Base-by-base conservation (phyloP, 2,329 filamentous ascomycete genomes). In the Tolypocladium amazonense region DNA sequence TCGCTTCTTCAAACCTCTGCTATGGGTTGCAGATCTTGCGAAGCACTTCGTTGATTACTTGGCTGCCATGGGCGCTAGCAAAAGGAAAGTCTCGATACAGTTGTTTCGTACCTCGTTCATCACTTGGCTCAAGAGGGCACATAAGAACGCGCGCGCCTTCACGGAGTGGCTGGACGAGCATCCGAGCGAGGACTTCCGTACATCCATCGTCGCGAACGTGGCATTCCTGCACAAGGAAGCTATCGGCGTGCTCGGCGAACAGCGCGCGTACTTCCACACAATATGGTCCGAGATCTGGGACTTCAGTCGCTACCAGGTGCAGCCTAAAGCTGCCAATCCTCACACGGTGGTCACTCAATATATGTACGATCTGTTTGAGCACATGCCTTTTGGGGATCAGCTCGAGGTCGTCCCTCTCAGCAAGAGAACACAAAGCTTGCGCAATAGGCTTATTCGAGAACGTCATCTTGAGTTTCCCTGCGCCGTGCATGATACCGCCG, bases 11-110 rank as follows among this genome's bases (percentile, higher is more conserved):
- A 56, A 72, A 0, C 79, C 83, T 0, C 93, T 91, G 62, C 61
- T 86, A 0, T 94, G 89, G 89, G 71, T 92, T 1, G 87, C 84
- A 0, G 80, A 88, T 58, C 74, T 94, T 0, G 79, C 82, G 0
- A 93, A 92, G 67, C 85, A 91, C 65, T 80, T 88, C 30, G 77
- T 92, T 1, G 87, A 92, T 62, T 94, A 81, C 64, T 75, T 88
- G 56, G 69, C 72, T 3, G 56, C 68, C 12, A 71, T 76, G 60
- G 64, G 69, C 3, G 64, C 70, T 11, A 62, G 63, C 15, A 56
- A 65, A 0, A 66, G 64, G 0, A 68, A 67, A 1, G 79, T 88
- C 1, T 71, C 72, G 0, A 74, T 92, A 0, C 59, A 73, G 3
- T 73, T 84, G 57, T 92, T 94, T 63, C 74, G 77, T 11, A 60